A percentile compares a stretch with the other conserved stretches of the same genome.
These are phyloP conservation scores for Fusarium zealandicum DNA, from an alignment of 2,329 filamentous ascomycete species.

Conservation along the genomic window DNA sequence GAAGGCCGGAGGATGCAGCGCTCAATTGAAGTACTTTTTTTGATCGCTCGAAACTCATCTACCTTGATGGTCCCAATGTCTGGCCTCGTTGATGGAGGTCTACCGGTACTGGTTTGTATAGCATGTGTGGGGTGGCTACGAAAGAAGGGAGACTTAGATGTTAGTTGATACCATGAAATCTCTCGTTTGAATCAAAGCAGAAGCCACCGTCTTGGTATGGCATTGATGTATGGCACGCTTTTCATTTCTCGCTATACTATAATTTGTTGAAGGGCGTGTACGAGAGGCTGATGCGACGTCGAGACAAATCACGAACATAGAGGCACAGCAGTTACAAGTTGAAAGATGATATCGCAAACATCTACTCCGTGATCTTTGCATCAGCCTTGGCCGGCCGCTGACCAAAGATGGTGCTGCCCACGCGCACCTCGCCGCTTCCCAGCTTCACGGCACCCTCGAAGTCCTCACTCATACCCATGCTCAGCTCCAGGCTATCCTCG, in stretches of 20 bases:
- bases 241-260: too few relatives aligned
- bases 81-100: conserved; percentile 11
- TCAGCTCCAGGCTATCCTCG: conserved; percentile 76
- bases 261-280: too few relatives aligned
- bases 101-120: conserved; percentile 13
- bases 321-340: neutral
- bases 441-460: conserved; percentile 86
- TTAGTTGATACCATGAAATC: conserved; percentile 38
- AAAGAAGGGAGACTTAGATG: conserved; percentile 34
- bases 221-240: neutral
- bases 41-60: conserved; percentile 29
- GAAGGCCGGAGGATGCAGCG: conserved; percentile 34
- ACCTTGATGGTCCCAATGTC: conserved; percentile 15
- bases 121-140: conserved; percentile 24
- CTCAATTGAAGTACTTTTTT: conserved; percentile 33
- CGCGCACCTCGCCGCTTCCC: conserved; percentile 88
- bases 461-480: conserved; percentile 99
- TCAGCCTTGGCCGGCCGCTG: conserved; percentile 79
- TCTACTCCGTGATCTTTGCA: conserved; percentile 68
- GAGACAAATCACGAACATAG: neutral
- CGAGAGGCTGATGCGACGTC: too few relatives aligned
- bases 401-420: conserved; percentile 95
- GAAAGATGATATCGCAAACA: neutral
- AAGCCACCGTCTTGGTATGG: conserved; percentile 5
- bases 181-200: conserved; percentile 33